Evolutionary conservation across 1,284 basidiomycete genomes (phyloP), one percentile per base, ranked within the genome.

Genomic region (Trichosporon sp.): DNA sequence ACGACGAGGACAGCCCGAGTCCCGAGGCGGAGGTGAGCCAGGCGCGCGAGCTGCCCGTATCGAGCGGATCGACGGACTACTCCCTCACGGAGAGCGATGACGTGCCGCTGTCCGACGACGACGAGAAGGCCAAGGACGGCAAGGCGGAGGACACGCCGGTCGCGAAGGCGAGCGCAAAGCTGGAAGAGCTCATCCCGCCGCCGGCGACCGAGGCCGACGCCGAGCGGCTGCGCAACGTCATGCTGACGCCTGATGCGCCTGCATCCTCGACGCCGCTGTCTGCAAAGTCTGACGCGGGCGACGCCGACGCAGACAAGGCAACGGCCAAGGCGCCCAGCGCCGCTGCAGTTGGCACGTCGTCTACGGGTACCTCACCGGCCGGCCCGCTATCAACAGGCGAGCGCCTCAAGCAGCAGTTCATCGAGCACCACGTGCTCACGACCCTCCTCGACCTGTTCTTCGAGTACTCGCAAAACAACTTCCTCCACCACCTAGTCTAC

Each of bases 381-480:
- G 64, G 56, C 25, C 40, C 65, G 0, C 71, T 77, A 1, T 73
- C 78, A 6, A 76, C 80, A 0, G 94, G 93, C 0, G 91, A 94
- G 71, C 81, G 84, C 66, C 82, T 95, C 70, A 96, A 95, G 79
- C 84, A 85, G 67, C 81, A 84, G 60, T 90, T 92, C 73, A 77
- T 94, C 66, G 84, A 91, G 23, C 82, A 87, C 46, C 84, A 86
- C 58, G 86, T 95, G 1, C 80, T 93, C 36, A 84, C 86, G 0
- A 88, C 87, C 4, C 81, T 95, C 65, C 81, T 95, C 70, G 89
- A 94, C 71, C 83, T 98, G 40, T 98, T 99, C 83, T 97, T 98
- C 77, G 88, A 91, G 66, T 96, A 90, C 73, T 93, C 94, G 0
- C 94, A 92, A 89, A 98, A 99, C 82, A 98, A 99, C 76, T 98